A percentile compares a stretch with the other conserved stretches of the same genome.
Conservation (phyloP, 257 asterid genomes). For the Striga asiatica region DNA sequence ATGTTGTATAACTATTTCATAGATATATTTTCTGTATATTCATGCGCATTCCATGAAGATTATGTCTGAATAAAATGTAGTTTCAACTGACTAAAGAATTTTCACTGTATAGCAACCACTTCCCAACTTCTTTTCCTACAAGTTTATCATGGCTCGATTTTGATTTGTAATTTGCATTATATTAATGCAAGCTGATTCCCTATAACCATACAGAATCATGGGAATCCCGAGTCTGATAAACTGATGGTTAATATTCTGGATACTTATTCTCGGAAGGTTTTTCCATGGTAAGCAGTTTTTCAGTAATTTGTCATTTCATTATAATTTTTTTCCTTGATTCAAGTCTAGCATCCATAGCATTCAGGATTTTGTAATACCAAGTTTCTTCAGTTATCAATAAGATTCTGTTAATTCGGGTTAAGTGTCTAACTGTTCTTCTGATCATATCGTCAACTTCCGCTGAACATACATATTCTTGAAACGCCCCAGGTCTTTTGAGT, state of each 20-base stretch:
- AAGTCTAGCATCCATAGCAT: not conserved
- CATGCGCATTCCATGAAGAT: not conserved
- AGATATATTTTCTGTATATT: not conserved
- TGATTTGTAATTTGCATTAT: not conserved
- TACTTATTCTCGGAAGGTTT: constrained; percentile 52
- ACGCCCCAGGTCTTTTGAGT: constrained; percentile 45
- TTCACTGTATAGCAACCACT: not conserved
- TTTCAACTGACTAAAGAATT: constrained; percentile 1
- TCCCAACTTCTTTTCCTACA: not conserved
- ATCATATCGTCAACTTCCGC: not conserved
- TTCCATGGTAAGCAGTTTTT: constrained; percentile 59
- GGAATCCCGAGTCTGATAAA: constrained; percentile 35
- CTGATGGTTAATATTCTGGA: constrained; percentile 57
- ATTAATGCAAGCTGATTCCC: constrained; percentile 15
- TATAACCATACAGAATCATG: constrained; percentile 38
- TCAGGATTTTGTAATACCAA: not conserved
- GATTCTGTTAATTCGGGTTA: not conserved
- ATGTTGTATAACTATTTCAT: not conserved
- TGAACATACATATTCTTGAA: constrained; percentile 14
- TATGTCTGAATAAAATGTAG: not conserved
- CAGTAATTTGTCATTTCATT: not conserved
- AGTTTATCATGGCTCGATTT: not conserved
- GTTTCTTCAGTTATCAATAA: not conserved
- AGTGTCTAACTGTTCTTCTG: not conserved
- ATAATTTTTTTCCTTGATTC: not conserved